These are phyloP conservation scores for Canna indica DNA, from an alignment of 176 grass and related monocot species.

Conservation along the genomic window DNA sequence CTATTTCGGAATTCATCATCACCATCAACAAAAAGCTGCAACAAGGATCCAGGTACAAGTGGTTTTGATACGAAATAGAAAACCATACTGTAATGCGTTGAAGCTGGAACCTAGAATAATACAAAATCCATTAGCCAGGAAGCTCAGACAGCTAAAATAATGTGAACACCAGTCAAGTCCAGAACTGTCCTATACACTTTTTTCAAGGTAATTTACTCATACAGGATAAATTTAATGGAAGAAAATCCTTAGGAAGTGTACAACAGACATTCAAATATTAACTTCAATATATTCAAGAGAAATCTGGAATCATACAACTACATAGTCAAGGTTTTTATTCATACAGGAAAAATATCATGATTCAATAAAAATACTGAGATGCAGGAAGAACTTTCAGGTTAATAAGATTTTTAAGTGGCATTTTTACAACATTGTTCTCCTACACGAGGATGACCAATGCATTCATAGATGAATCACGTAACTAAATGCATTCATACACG, in stretches of 20 bases:
- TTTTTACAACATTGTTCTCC: background rate
- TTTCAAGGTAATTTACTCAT: background rate
- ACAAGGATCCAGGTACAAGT: conserved; percentile 66
- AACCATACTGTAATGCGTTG: conserved; percentile 96
- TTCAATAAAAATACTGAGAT: background rate
- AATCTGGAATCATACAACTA: background rate
- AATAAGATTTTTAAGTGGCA: background rate
- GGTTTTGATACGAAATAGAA: conserved; percentile 85
- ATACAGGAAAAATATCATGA: background rate
- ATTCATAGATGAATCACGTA: background rate
- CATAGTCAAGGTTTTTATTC: background rate
- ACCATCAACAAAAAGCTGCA: conserved; percentile 87
- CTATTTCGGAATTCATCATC: conserved; percentile 97
- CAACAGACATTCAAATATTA: background rate
- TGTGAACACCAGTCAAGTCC: background rate
- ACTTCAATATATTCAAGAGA: background rate
- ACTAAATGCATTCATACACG: background rate
- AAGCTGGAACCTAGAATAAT: conserved; percentile 80
- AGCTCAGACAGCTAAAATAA: background rate
- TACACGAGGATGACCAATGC: background rate
- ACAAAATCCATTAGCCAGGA: background rate
- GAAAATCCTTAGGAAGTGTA: background rate
- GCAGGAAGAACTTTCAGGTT: background rate
- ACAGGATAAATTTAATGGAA: background rate
- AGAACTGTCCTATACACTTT: background rate